Evolutionary conservation across 2,329 filamentous ascomycete species (phyloP), one percentile per base, ranked within the genome.

Genomic region (Nigrograna mackinnonii): DNA sequence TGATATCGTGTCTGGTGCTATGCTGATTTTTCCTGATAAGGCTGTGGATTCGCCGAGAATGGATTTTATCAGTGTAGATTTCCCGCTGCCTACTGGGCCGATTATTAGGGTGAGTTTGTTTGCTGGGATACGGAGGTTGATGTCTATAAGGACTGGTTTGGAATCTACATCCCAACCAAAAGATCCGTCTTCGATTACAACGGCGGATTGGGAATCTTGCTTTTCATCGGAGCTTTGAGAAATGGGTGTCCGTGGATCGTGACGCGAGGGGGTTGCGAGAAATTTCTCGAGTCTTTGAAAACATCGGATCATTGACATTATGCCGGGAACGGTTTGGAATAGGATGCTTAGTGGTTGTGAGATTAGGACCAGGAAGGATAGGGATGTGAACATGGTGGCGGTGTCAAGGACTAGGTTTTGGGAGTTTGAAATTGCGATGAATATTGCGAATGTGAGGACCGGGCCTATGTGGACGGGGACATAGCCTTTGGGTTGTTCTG

Each of bases 31-130:
- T 16, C 55, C 54, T 12, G 17, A 12, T 3, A 35, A 14, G 17
- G 26, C 28, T 5, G 36, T 28, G 24, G 40, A 36, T 31, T 58
- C 55, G 5, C 54, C 47, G 2, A 57, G 35, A 9, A 60, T 28
- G 3, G 21, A 5, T 19, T 28, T 37, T 4, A 37, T 19, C 3
- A 79, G 47, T 2, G 73, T 75, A 11, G 74, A 39, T 24, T 55
- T 55, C 17, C 52, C 52, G 14, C 35, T 43, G 12, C 42, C 44
- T 14, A 47, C 41, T 1, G 49, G 49, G 3, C 52, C 52, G n/a
- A 44, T 31, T n/a, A 53, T 34, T 6, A 49, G 33, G 4, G 39
- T 47, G 20, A 55, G 37, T 6, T 41, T 21, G 2, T 41, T 42
- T 17, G 24, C 21, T 22, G 13, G 26, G 18, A 49, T 19, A 2